Evolutionary conservation across 768 basidiomycete genomes (phyloP), one percentile per base, ranked within the genome.

Genomic region (Lactarius sp.): DNA sequence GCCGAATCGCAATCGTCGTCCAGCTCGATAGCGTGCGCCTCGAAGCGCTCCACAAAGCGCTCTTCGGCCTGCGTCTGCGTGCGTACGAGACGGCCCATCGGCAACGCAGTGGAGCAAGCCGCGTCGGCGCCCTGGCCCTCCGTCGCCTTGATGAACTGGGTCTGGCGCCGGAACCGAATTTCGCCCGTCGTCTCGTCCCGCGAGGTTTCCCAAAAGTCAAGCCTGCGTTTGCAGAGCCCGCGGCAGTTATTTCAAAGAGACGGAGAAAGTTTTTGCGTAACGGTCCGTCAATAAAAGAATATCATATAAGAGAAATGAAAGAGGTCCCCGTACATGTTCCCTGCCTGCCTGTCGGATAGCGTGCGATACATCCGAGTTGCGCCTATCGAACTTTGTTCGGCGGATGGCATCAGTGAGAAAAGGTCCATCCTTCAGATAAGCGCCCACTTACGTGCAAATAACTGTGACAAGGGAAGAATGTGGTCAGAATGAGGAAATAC

Each of bases 191-290:
- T 56, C 18, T 60, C 64, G 31, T 67, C 61, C 6, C 58, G 53
- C 18, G 66, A 65, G 6, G 58, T 60, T 41, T 67, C 66, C 66
- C 66, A 67, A 42, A 66, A 67, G 53, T 67, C 66, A 18, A 67
- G 64, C 22, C 66, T 67, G 51, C 5, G n/a, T 36, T 52, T n/a
- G 41, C n/a, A 14, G 46, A 27, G 27, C 27, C 27, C 27, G 27
- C 27, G 27, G 27, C 27, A 27, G 2, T 2, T 27, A 27, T 27
- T 27, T 27, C 27, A 27, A 27, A 27, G 27, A 27, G 27, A 27
- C 2, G 27, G 27, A 27, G 27, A 27, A 3, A 27, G 2, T 2
- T 2, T 27, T 27, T 27, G 27, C 27, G 2, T 27, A 27, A 27
- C 27, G 22, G 2, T 27, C 22, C 27, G 27, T 27, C 27, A 27